These are phyloP conservation scores for Fremontodendron californicum DNA, from an alignment of 345 rosid species.

Conservation along the genomic window DNA sequence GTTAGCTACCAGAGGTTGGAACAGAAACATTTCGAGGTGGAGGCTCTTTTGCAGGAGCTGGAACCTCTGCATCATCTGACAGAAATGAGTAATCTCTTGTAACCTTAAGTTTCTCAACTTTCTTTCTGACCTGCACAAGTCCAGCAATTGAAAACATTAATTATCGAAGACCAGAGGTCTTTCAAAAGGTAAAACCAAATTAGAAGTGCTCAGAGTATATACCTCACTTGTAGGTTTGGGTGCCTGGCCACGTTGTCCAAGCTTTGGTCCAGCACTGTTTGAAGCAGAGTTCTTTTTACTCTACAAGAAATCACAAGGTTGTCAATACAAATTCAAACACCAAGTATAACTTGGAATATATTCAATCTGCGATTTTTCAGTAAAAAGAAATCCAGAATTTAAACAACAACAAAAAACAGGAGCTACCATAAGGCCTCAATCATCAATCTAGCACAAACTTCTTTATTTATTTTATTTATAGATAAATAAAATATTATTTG, in stretches of 20 bases:
- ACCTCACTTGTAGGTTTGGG: slow-evolving; percentile 56
- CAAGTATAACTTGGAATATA: not conserved
- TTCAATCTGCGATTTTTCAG: not conserved
- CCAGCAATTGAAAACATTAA: slow-evolving; percentile 1
- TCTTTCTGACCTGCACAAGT: slow-evolving; percentile 41
- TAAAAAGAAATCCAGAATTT: not conserved
- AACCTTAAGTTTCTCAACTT: slow-evolving; percentile 66
- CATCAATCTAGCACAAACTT: not conserved
- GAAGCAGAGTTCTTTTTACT: slow-evolving; percentile 46
- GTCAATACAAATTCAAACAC: not conserved
- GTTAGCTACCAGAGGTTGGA: slow-evolving; percentile 57
- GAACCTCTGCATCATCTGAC: slow-evolving; percentile 66
- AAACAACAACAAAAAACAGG: not conserved
- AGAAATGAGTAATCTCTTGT: slow-evolving; percentile 91
- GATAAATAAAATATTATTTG: not conserved
- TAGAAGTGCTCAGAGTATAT: not conserved
- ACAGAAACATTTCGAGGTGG: slow-evolving; percentile 32
- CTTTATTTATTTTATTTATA: not conserved
- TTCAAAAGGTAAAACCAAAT: not conserved
- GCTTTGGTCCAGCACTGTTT: slow-evolving; percentile 32
- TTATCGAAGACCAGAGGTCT: slow-evolving; percentile 4
- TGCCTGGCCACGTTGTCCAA: slow-evolving; percentile 25
- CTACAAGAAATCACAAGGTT: slow-evolving; percentile 39
- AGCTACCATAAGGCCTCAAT: not conserved
- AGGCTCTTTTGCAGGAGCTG: slow-evolving; percentile 57